A percentile compares a stretch with the other conserved stretches of the same genome.
These are phyloP conservation scores for Avicennia marina DNA, from an alignment of 257 asterid genomes.

Conservation along the genomic window DNA sequence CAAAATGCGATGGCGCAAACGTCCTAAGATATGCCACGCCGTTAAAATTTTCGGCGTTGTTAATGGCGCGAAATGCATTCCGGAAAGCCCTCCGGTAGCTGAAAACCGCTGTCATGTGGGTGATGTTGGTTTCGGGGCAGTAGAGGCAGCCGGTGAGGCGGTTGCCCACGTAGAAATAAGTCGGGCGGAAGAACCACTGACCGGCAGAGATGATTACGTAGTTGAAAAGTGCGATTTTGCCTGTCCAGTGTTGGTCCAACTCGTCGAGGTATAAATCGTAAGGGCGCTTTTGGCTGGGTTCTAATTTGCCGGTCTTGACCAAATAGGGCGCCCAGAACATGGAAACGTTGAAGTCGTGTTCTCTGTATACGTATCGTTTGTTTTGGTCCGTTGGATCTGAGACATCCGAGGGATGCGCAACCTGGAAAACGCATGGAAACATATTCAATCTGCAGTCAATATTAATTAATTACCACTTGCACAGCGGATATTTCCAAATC, in stretches of 20 bases:
- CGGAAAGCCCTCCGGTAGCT: conserved; percentile 79
- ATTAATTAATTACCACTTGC: no score
- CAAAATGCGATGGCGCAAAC: conserved; percentile 86
- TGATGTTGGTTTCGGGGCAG: conserved; percentile 49
- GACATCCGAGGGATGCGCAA: conserved; percentile 43
- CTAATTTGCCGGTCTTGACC: conserved; percentile 37
- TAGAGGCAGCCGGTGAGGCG: conserved; percentile 72
- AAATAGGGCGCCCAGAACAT: conserved; percentile 84
- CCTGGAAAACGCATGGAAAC: no score
- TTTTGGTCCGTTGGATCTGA: conserved; percentile 49
- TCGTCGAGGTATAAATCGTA: conserved; percentile 72
- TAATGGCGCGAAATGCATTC: conserved; percentile 63
- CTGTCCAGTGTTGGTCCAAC: conserved; percentile 56
- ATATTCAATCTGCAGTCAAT: no score
- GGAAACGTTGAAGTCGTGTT: conserved; percentile 66
- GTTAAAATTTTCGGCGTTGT: conserved; percentile 17
- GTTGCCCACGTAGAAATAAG: conserved; percentile 47
- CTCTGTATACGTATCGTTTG: conserved; percentile 56
- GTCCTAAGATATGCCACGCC: conserved; percentile 61
- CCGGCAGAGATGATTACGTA: conserved; percentile 82
- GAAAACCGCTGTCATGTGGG: conserved; percentile 44
- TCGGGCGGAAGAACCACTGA: conserved; percentile 93
- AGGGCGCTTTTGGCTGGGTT: conserved; percentile 45
- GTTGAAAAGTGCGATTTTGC: conserved; percentile 37
- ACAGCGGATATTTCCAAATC: no score